Base-by-base conservation (phyloP, 2,329 filamentous ascomycete species). In the Exophiala lecanii-corni region DNA sequence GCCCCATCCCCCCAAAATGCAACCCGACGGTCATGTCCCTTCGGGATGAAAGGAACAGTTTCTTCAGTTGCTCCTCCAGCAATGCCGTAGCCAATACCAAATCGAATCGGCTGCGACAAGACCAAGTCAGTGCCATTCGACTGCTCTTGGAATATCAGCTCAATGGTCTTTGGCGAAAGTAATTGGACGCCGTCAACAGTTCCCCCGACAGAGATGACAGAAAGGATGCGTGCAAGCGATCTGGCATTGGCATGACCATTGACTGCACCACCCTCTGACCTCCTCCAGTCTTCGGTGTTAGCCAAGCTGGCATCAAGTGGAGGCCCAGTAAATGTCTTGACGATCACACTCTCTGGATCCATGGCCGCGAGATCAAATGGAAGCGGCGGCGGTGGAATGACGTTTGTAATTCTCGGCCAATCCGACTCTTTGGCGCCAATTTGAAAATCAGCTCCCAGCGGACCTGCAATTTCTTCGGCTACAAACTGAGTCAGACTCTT, bases 171-270 rank as follows among this genome's bases (percentile, higher is more conserved):
- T 2, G 50, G 40, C 1, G 47, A 41, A 5, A 53, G 32, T 10
- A 51, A 40, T 30, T 20, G 36, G 18, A 16, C 41, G 12, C 23
- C 28, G 6, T 45, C 36, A 23, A 51, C 50, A 12, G 30, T 42
- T 5, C 50, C 50, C 16, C 38, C 32, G 15, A 49, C 21, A 1
- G 50, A 49, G 2, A 55, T 36, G 18, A 38, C 31, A 1, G 52
- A 53, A 12, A 55, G 28, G 13, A 50, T 47, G 5, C 43, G 39
- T 5, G 61, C 64, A 20, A 75, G 36, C 0, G 61, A 62, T 2
- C 62, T 59, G 9, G 71, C 67, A 49, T 75, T 76, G 1, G 55
- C 51, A 37, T 71, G 65, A 0, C 72, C 73, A 43, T 71, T 72
- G 0, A 56, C 50, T 0, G 64, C 63, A 0, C 70, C 70, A 2